Conservation (phyloP, 1,139 yeast genomes). For the Suhomyces wounanorum region DNA sequence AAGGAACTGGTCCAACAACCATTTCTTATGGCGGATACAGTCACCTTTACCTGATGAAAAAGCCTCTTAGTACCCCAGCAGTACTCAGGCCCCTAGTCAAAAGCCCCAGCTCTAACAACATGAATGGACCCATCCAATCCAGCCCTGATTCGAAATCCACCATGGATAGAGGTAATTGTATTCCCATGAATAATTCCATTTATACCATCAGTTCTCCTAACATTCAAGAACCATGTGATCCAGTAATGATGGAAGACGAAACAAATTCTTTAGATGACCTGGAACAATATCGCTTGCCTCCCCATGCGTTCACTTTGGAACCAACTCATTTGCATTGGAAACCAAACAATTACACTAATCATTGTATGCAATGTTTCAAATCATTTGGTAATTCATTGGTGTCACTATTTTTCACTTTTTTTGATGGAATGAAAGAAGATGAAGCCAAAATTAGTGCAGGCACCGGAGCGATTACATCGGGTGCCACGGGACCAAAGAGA, state of each 20-base stretch:
- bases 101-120: background rate
- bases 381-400: conserved; percentile 33
- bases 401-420: conserved; percentile 16
- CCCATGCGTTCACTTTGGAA: conserved; percentile 21
- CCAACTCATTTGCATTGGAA: conserved; percentile 49
- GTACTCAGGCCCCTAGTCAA: conserved; percentile 38
- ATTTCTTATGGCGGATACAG: conserved; percentile 3
- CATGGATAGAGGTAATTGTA: background rate
- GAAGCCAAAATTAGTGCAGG: background rate
- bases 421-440: conserved; percentile 13
- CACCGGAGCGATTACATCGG: background rate
- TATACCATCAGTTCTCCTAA: conserved; percentile 14
- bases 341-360: conserved; percentile 37
- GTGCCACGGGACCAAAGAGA: conserved; percentile 18
- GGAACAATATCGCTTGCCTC: background rate
- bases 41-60: conserved; percentile 38
- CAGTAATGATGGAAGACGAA: conserved; percentile 1
- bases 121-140: background rate
- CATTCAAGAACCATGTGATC: background rate
- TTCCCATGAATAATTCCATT: conserved; percentile 6
- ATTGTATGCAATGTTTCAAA: conserved; percentile 46
- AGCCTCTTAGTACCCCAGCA: conserved; percentile 46
- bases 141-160: background rate
- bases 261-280: background rate
- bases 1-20: background rate